Conservation (phyloP, 2,329 filamentous ascomycete genomes). For the Acarospora socialis region DNA sequence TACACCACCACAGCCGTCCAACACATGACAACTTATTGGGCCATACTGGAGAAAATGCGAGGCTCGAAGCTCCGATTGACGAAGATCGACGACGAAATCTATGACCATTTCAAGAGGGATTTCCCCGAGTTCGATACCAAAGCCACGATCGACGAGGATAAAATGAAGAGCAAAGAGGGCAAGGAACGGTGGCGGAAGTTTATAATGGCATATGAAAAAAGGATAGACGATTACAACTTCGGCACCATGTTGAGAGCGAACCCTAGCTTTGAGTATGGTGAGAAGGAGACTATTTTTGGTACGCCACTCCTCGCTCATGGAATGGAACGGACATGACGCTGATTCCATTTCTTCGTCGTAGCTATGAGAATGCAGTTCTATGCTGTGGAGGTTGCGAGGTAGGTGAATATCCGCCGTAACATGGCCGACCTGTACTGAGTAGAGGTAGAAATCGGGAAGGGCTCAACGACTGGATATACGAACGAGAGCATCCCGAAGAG, state of each 20-base stretch:
- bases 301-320: slow-evolving; percentile 19
- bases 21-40: slow-evolving; percentile 95
- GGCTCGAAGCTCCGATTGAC: slow-evolving; percentile 84
- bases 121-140: slow-evolving; percentile 89
- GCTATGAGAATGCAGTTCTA: slow-evolving; percentile 72
- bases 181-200: slow-evolving; percentile 94
- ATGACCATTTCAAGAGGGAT: slow-evolving; percentile 69
- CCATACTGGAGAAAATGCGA: slow-evolving; percentile 77
- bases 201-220: slow-evolving; percentile 87
- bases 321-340: slow-evolving; percentile 8
- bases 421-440: slow-evolving; percentile 1
- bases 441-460: slow-evolving; percentile 58
- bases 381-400: slow-evolving; percentile 60
- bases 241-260: slow-evolving; percentile 78
- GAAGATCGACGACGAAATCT: slow-evolving; percentile 89
- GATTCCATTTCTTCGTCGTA: too few species aligned
- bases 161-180: slow-evolving; percentile 94
- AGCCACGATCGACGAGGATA: slow-evolving; percentile 68
- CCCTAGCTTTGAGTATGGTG: slow-evolving; percentile 69
- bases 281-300: slow-evolving; percentile 89
- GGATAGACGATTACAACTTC: slow-evolving; percentile 94
- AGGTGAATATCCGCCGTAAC: slow-evolving; percentile 17
- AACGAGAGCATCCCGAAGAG: slow-evolving; percentile 56
- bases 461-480: slow-evolving; percentile 94
- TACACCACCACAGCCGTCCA: slow-evolving; percentile 65